Base-by-base conservation (phyloP, 1,139 yeast genomes). In the Magnusiomyces clavatus region DNA sequence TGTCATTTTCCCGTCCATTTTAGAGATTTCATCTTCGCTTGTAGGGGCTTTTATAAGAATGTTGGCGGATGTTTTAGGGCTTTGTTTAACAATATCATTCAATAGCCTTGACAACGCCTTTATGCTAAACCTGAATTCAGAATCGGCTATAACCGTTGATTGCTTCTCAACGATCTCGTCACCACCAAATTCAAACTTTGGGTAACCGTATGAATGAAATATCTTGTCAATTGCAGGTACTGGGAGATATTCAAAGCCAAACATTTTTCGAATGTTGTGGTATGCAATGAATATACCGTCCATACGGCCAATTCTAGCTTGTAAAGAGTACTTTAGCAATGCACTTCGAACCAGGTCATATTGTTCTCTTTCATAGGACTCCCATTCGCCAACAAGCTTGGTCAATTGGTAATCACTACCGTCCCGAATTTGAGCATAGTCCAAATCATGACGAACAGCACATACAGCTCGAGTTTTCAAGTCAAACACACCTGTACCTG, bases 241-340 rank as follows among this genome's bases (percentile, higher is more conserved):
- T 1, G 96, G 92, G 31, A 92, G 68, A 66, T 92, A 92, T 66
- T 89, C 92, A 68, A 89, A 92, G 2, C 97, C 98, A 67, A 92
- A 86, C 63, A 90, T 79, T 46, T 82, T 74, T 43, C 80, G 76
- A 51, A 89, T 77, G 64, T 89, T 92, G 68, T 92, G 98, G 65
- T 84, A 92, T 0, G 96, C 96, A 24, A 92, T 75, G 60, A 86
- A 89, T 4, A 92, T 88, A 6, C 98, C 98, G 67, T 90, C 97
- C 98, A 92, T 92, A 61, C 86, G 82, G 1, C 98, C 98, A 47
- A 92, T 86, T 56, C 97, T 75, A 0, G 97, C 97, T 66, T 92
- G 98, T 58, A 90, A 74, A 12, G 87, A 77, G 64, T 90, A 92
- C 67, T 92, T 92, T 60, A 92, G 71, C 69, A 92, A 69, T 0